Evolutionary conservation across 1,284 basidiomycete genomes (phyloP), one percentile per base, ranked within the genome.

Genomic region (Leccinum subrobustum): DNA sequence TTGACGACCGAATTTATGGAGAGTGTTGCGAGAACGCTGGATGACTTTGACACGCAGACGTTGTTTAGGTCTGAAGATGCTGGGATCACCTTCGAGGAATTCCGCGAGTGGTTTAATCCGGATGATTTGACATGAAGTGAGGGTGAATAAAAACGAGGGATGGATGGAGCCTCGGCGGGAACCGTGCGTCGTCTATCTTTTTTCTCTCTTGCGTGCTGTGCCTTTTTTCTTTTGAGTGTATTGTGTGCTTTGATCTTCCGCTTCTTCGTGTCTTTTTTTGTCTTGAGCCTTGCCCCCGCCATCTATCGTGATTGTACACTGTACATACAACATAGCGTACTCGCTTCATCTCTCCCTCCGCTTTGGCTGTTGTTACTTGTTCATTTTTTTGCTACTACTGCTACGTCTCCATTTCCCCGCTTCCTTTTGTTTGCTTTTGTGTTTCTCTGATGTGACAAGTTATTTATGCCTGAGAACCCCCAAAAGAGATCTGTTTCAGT

Each of bases 81-180:
- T 31, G 59, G 61, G 57, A 73, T 87, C 68, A 82, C 85, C 67
- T 87, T 87, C 64, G 86, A 88, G 66, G 86, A 87, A 66, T 88
- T 88, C 71, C 83, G 83, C 55, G 83, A 86, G 65, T 88, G 86
- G 86, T 87, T 88, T 66, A 84, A 84, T 68, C 80, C 77, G 23
- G 79, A 83, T 58, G 82, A 83, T 63, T 68, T 75, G 71, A 73
- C 2, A 63, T 73, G 60, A 76, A 73, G 64, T 72, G 47, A 66
- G 3, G n/a, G 42, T 18, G 20, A 3, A 27, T 3, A 18, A 29
- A 42, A 23, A 12, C 29, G 55, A 3, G 44, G 8, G 25, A 47
- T 31, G 52, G n/a, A n/a, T 39, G 16, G 39, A 42, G 23, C 20
- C 31, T 20, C 59, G 31, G 57, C 29, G 29, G 29, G 69, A 56